Conservation (phyloP, 2,329 filamentous ascomycete genomes). For the Aspergillus bombycis region DNA sequence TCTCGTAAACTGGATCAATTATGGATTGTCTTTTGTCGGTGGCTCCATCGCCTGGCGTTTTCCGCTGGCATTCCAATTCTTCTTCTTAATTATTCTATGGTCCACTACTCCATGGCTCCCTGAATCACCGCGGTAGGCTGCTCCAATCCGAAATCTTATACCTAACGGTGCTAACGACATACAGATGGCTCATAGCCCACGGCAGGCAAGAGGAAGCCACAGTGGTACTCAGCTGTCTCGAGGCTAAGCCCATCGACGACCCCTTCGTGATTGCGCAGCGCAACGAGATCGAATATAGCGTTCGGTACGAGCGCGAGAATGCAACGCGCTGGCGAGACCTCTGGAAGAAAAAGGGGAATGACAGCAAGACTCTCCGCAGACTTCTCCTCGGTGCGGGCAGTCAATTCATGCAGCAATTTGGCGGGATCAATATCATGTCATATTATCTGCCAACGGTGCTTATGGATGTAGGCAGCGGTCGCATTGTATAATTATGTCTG, state of each 20-base stretch:
- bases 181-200: neutral
- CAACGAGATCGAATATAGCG: neutral
- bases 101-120: neutral
- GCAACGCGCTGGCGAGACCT: neutral
- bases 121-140: neutral
- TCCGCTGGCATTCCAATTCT: neutral
- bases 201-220: neutral
- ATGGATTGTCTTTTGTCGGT: neutral
- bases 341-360: conserved; percentile 8
- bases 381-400: conserved; percentile 58
- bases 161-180: neutral
- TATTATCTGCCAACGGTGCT: conserved; percentile 48
- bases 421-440: conserved; percentile 39
- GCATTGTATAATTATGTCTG: accelerated
- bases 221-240: neutral
- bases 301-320: neutral
- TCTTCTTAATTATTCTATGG: neutral
- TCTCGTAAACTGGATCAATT: conserved; percentile 1
- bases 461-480: too few relatives aligned
- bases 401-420: conserved; percentile 55
- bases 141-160: accelerated
- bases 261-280: neutral
- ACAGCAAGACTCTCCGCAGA: conserved; percentile 55
- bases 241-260: neutral
- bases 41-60: neutral